Percentiles rank a stretch among this genome's conserved stretches.
These are phyloP conservation scores for Juglanconis oblonga DNA, from an alignment of 2,329 filamentous ascomycete genomes.

Conservation along the genomic window DNA sequence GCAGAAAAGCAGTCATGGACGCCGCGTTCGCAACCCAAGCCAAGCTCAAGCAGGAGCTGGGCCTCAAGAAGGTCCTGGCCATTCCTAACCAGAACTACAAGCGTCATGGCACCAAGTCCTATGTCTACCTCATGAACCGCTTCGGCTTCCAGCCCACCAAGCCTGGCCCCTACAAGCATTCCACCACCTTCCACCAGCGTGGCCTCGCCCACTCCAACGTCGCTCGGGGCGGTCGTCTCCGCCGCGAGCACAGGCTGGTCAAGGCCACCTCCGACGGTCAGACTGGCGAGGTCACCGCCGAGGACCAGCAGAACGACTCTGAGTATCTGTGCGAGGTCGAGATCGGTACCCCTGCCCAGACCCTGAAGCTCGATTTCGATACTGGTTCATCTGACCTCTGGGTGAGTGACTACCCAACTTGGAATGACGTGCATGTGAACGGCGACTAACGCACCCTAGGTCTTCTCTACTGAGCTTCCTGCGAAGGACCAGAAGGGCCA, in stretches of 20 bases:
- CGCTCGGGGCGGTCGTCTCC: constrained; percentile 46
- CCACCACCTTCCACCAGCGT: constrained; percentile 45
- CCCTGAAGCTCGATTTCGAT: constrained; percentile 63
- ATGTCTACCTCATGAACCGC: constrained; percentile 59
- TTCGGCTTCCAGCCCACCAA: constrained; percentile 62
- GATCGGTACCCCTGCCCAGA: constrained; percentile 65
- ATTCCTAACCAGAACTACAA: constrained; percentile 59
- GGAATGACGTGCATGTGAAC: not conserved
- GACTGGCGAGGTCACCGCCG: constrained; percentile 50
- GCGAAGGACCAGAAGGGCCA: constrained; percentile 39
- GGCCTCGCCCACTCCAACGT: constrained; percentile 43
- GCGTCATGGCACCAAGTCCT: constrained; percentile 59
- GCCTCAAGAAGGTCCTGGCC: constrained; percentile 45
- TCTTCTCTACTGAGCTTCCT: constrained; percentile 52
- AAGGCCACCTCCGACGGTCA: constrained; percentile 34
- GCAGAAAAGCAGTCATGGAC: constrained; percentile 30
- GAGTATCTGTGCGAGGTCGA: constrained; percentile 62
- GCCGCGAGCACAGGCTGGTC: constrained; percentile 44
- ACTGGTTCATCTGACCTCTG: constrained; percentile 70
- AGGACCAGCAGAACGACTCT: constrained; percentile 66
- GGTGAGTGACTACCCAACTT: constrained; percentile 39
- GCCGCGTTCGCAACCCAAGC: constrained; percentile 32
- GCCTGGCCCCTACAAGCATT: constrained; percentile 58
- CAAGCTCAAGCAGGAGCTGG: constrained; percentile 32
- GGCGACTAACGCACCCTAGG: constrained; percentile 30